Evolutionary conservation across 768 basidiomycete genomes (phyloP), one percentile per base, ranked within the genome.

Genomic region (Mycena alexandri): DNA sequence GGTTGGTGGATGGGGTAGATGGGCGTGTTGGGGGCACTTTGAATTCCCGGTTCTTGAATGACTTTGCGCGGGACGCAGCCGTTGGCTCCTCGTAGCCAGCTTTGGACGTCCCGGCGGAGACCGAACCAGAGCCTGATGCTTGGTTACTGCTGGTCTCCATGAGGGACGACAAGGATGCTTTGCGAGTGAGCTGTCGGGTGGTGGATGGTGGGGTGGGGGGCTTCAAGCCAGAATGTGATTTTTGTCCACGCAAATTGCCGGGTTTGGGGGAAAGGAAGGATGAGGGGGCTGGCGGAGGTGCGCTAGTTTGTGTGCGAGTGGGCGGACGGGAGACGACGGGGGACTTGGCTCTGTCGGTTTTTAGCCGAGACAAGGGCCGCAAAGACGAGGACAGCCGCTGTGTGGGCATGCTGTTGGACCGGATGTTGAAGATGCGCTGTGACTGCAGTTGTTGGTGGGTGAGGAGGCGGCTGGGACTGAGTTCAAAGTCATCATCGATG

Each of bases 161-260:
- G 19, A 94, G 81, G 44, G 90, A 91, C 24, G 93, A 93, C 61
- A 94, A 74, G 1, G 93, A 94, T 12, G 92, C 92, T 78, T 94
- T 93, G 72, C 93, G 88, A 22, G 87, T 81, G 61, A 93, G 84
- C 71, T 85, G 87, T 36, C 90, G 87, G 54, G 86, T 81, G 29
- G 85, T 84, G 24, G 86, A 76, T n/a, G 92, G 87, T 34, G 92
- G 91, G 7, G 88, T 88, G 29, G 90, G 89, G 2, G 90, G 89
- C 75, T 94, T 94, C 60, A 94, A 85, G 42, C 90, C 92, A 8
- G 91, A 89, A 75, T 93, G 92, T 3, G 93, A 94, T 74, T 94
- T 94, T 81, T 94, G 93, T 21, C 89, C 90, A 24, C 93, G 90
- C 67, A 94, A 86, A 76, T 90, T 91, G 58, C 87, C 89, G 64